phyloP scores from a whole-genome alignment of 495 filamentous ascomycete genomes.

The Trichoderma orchidacearum region DNA sequence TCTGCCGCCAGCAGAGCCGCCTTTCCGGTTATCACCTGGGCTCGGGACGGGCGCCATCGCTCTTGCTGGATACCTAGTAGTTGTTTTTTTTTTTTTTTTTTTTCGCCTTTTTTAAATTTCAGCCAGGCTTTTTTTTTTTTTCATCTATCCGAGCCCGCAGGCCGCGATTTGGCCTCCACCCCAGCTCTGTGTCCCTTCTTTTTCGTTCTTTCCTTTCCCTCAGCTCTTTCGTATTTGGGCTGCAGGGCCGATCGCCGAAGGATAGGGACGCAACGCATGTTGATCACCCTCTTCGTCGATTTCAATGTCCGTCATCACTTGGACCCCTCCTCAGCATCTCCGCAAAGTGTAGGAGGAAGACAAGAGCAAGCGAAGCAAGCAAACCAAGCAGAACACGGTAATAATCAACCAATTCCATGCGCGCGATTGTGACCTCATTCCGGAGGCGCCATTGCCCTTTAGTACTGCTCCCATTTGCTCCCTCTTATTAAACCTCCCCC shows the following conservation, averaged over 20 bases:
- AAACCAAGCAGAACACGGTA: neutral
- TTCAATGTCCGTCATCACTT: no score
- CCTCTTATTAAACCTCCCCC: neutral
- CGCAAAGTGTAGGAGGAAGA: neutral
- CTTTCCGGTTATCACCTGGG: no score
- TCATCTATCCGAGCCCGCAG: neutral
- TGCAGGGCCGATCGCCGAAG: neutral
- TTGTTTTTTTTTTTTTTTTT: neutral
- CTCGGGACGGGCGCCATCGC: no score
- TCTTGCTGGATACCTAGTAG: no score
- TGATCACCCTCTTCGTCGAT: no score
- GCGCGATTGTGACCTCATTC: neutral
- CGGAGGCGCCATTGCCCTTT: neutral
- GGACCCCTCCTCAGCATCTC: neutral
- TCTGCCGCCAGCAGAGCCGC: no score
- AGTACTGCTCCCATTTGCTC: neutral
- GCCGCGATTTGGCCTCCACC: neutral
- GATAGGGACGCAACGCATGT: no score
- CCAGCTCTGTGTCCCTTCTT: neutral
- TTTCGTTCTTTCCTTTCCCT: neutral
- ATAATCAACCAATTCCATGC: neutral
- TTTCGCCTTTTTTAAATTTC: neutral
- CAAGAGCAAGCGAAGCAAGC: neutral
- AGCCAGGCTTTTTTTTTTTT: neutral
- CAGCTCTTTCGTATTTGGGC: neutral